Evolutionary conservation across 2,329 filamentous ascomycete genomes (phyloP), one percentile per base, ranked within the genome.

Genomic region (Metarhizium album): DNA sequence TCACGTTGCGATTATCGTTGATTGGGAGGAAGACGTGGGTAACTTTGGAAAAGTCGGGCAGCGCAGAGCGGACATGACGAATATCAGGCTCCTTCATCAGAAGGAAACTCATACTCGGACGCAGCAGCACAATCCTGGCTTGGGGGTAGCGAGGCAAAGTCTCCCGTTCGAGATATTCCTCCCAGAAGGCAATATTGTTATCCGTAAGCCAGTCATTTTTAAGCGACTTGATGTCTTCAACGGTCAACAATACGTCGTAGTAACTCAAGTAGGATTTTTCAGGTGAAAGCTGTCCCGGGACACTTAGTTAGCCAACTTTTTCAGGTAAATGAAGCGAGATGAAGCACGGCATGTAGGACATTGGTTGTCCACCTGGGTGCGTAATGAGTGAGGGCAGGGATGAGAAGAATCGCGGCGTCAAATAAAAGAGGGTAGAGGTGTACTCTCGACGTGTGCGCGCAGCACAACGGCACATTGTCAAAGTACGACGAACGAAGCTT

Each of bases 121-220:
- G 87, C 27, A 98, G 83, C 51, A 98, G 86, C 53, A 91, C 78
- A 64, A 98, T 95, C 56, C 89, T 81, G 20, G 89, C 89, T 63
- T 87, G 83, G 9, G 87, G 87, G 64, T 86, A 95, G 59, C 82
- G 80, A 29, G 75, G 74, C 27, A 98, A 83, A 54, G 89, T 83
- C 72, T 97, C 91, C 55, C 83, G 87, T 68, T 98, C 93, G 57
- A 98, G 82, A 65, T 82, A 95, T 78, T 97, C 91, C 77, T 97
- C 87, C 91, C 93, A 98, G 66, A 98, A 97, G 47, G 89, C 85
- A 58, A 98, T 97, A 60, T 90, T 90, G 72, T 95, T 96, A 67
- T 98, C 93, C 42, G 91, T 96, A 48, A 98, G 75, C 93, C 93
- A 98, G 74, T 96, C 93, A 68, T 87, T 77, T 69, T 87, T 89